Base-by-base conservation (phyloP, 257 asterid species). In the Haberlea rhodopensis region DNA sequence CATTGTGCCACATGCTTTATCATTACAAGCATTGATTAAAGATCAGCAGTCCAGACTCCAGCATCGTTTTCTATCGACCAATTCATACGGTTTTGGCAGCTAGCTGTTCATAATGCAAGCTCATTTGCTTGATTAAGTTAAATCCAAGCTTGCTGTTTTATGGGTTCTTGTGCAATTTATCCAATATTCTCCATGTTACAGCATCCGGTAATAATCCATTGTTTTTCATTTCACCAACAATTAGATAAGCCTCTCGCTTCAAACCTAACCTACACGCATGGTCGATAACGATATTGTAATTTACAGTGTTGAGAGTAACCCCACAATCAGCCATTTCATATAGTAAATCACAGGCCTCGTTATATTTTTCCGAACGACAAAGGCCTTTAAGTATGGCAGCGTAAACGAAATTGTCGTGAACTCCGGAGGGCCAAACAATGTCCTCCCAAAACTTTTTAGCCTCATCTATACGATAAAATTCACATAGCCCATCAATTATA, bases 141-240 rank as follows among this genome's bases (percentile, higher is more conserved):
- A 62, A 57, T 68, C 74, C 22, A 71, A 67, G 2, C 29, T 34
- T 34, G 56, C 27, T 24, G 22, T 62, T 55, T 60, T 54, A 51
- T 32, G 6, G 59, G 48, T 51, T 72, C 57, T 69, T 49, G 25
- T 81, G 96, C 77, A 89, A 77, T 61, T 79, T 87, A 73, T 85
- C 84, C 68, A 92, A 76, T 76, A 89, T 85, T 76, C 96, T 89
- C 97, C 97, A 89, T 1, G 97, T 84, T 27, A 84, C 88, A 21
- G 94, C 80, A 82, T 92, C 96, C 5, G 96, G 96, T 66, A 34
- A 31, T 7, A 89, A 60, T 24, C 87, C 95, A 75, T 87, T 87
- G 68, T 80, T 84, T 72, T 77, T 92, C 98, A 92, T 89, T 69
- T 92, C 96, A 29, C 89, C 80, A 27, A 84, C 31, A 40, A 92